These are phyloP conservation scores for Trichoderma reesei DNA, from an alignment of 495 filamentous ascomycete genomes.

Conservation along the genomic window DNA sequence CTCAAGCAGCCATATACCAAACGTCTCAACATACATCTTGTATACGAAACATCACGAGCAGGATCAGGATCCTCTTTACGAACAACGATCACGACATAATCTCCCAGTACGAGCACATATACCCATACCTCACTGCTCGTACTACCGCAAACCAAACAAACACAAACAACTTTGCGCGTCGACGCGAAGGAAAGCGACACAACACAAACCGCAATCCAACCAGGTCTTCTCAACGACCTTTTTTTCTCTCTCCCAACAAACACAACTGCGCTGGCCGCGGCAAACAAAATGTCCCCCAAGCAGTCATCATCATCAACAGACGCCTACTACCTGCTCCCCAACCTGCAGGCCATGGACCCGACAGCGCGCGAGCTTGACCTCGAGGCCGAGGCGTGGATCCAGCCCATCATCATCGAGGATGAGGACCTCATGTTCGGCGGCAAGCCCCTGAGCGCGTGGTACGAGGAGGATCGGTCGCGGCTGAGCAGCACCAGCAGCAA, in stretches of 20 bases:
- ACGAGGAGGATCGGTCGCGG: conserved; percentile 41
- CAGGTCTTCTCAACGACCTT: background rate
- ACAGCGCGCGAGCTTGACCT: conserved; percentile 27
- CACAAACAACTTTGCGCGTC: background rate
- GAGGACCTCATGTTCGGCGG: conserved; percentile 48
- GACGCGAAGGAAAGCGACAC: background rate
- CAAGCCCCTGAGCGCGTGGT: conserved; percentile 44
- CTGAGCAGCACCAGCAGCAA: conserved; percentile 32
- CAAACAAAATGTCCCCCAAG: conserved; percentile 3
- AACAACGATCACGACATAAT: background rate
- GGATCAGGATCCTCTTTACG: conserved; percentile 3
- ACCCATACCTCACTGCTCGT: background rate
- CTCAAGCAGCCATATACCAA: background rate
- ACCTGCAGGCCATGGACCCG: conserved; percentile 26
- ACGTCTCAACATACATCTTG: background rate
- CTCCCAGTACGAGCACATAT: background rate
- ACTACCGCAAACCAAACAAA: background rate
- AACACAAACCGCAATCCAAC: background rate
- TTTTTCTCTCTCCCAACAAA: no score
- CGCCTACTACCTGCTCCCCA: conserved; percentile 27
- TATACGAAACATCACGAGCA: background rate
- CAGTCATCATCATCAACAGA: no score
- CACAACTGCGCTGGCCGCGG: background rate
- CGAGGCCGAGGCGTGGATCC: conserved; percentile 33
- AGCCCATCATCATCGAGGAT: conserved; percentile 45